A percentile compares a stretch with the other conserved stretches of the same genome.
These are phyloP conservation scores for Russula brevipes DNA, from an alignment of 768 basidiomycete species.

Conservation along the genomic window DNA sequence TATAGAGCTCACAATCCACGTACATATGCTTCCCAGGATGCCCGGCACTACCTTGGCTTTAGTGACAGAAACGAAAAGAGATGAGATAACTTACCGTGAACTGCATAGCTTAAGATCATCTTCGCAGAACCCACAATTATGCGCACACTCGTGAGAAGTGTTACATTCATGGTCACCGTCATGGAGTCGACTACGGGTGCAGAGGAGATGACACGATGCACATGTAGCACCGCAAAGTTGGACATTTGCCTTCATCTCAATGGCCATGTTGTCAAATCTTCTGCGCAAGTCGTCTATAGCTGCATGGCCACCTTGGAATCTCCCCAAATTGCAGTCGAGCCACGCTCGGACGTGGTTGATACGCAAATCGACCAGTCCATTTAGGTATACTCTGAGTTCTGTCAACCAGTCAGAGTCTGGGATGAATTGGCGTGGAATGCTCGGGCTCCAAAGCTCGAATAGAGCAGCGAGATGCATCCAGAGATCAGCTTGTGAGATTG, in stretches of 20 bases:
- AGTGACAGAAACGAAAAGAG: not conserved
- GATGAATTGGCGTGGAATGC: constrained; percentile 32
- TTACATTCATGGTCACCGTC: constrained; percentile 45
- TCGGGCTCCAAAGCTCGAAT: constrained; percentile 31
- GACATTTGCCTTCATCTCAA: constrained; percentile 44
- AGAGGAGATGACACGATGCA: constrained; percentile 44
- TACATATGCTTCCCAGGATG: constrained; percentile 54
- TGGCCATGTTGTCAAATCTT: constrained; percentile 38
- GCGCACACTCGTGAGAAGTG: constrained; percentile 45
- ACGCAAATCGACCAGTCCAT: constrained; percentile 38
- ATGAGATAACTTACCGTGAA: constrained; percentile 38
- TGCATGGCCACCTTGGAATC: constrained; percentile 43
- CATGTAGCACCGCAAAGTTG: constrained; percentile 50
- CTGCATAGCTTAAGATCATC: constrained; percentile 38
- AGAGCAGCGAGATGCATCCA: constrained; percentile 29
- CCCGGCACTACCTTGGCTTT: constrained; percentile 41
- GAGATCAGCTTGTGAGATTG: constrained; percentile 24
- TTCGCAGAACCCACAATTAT: constrained; percentile 41
- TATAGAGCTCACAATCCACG: constrained; percentile 12
- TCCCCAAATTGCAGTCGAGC: constrained; percentile 44
- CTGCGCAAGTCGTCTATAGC: constrained; percentile 44
- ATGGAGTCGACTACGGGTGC: constrained; percentile 45
- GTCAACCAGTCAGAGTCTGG: constrained; percentile 42
- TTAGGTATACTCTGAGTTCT: constrained; percentile 37
- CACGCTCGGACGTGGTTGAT: constrained; percentile 46